phyloP scores from a whole-genome alignment of 345 rosid species.

The Pistacia atlantica region DNA sequence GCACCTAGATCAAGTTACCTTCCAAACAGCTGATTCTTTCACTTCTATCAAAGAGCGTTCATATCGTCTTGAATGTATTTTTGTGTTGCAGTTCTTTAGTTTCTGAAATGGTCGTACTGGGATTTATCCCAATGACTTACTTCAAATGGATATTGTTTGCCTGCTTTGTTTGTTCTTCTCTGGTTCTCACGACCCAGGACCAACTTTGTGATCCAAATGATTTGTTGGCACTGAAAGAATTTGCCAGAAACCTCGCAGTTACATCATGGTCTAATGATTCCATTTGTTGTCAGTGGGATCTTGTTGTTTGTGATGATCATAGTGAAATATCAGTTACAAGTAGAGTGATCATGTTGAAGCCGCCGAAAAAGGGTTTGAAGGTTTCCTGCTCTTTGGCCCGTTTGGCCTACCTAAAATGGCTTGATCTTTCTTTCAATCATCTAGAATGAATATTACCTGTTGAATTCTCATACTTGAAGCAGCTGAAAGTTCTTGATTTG shows the following conservation, averaged over 20 bases:
- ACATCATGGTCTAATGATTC: constrained; percentile 53
- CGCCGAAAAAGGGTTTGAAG: constrained; percentile 51
- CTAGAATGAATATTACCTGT: constrained; percentile 57
- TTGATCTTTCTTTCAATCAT: constrained; percentile 72
- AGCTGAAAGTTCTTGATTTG: constrained; percentile 81
- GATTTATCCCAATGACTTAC: constrained; percentile 32
- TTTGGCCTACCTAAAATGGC: constrained; percentile 50
- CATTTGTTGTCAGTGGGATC: constrained; percentile 81
- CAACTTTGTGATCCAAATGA: constrained; percentile 68
- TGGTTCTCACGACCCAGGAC: constrained; percentile 37
- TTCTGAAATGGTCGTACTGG: constrained; percentile 43
- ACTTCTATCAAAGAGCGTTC: too few relatives aligned
- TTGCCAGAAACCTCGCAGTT: constrained; percentile 60
- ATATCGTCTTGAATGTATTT: constrained; percentile 7
- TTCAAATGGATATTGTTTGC: constrained; percentile 45
- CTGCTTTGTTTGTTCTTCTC: constrained; percentile 52
- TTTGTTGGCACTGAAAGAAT: constrained; percentile 56
- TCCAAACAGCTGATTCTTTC: too few relatives aligned
- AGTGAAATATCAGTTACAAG: constrained; percentile 30
- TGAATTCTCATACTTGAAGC: constrained; percentile 63
- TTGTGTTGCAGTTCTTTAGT: constrained; percentile 34
- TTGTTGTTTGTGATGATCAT: constrained; percentile 58
- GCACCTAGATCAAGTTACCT: too few relatives aligned
- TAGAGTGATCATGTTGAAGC: constrained; percentile 59
- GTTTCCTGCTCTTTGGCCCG: constrained; percentile 56